Percentiles rank a stretch among this genome's conserved stretches.
Evolutionary conservation across 371 early-diverging fungal genomes (phyloP).

Genomic region (Mortierella sp.): DNA sequence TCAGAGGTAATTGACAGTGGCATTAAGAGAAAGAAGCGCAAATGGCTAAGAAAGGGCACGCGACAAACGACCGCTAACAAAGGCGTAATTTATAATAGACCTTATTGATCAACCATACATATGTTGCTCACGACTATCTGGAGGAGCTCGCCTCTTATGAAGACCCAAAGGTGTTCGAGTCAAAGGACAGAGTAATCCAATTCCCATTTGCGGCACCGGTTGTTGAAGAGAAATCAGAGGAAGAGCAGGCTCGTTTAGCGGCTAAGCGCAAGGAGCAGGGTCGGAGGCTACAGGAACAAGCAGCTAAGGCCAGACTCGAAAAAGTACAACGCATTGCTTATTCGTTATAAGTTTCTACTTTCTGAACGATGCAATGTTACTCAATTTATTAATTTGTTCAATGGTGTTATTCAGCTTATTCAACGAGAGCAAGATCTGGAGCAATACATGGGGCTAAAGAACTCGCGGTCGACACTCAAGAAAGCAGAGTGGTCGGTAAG

Average conservation of each 20-base stretch:
- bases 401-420: constrained; percentile 57
- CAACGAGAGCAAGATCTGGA: constrained; percentile 69
- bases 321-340: constrained; percentile 65
- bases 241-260: constrained; percentile 79
- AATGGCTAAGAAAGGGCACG: background rate
- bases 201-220: constrained; percentile 79
- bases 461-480: constrained; percentile 61
- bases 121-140: constrained; percentile 83
- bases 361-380: background rate
- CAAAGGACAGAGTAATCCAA: constrained; percentile 76
- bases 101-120: constrained; percentile 73
- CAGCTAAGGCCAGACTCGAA: constrained; percentile 82
- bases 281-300: constrained; percentile 80
- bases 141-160: constrained; percentile 69
- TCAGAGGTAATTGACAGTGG: constrained; percentile 65
- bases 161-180: constrained; percentile 65
- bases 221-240: constrained; percentile 81
- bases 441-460: constrained; percentile 70
- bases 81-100: constrained; percentile 54
- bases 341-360: background rate
- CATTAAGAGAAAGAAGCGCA: background rate
- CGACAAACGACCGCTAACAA: constrained; percentile 6
- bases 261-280: constrained; percentile 83
- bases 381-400: background rate
- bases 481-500: constrained; percentile 69